Conservation (phyloP, 306 rosid genomes). For the Lathyrus aphaca region DNA sequence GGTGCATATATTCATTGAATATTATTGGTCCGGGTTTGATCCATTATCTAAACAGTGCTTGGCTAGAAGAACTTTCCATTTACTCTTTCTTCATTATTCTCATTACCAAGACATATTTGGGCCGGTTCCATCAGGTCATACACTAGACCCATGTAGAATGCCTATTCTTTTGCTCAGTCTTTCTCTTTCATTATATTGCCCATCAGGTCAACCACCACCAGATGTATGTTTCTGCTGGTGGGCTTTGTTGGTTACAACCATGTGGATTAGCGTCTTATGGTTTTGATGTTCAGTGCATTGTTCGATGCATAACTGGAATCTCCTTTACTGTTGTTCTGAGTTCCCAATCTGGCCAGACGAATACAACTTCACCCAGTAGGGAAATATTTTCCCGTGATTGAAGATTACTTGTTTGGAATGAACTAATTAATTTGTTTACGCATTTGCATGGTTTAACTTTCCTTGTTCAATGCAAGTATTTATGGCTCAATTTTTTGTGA, state of each 20-base stretch:
- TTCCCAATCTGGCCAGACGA: neutral
- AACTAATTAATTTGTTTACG: slow-evolving; percentile 21
- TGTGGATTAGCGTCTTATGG: neutral
- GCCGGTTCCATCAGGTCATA: neutral
- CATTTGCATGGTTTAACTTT: slow-evolving; percentile 6
- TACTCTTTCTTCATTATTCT: neutral
- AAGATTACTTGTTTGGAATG: slow-evolving; percentile 18
- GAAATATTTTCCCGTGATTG: neutral
- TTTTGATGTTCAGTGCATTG: neutral
- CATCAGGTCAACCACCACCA: neutral
- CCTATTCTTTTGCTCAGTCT: neutral
- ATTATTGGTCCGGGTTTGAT: neutral
- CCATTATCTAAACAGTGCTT: neutral
- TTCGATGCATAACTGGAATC: neutral
- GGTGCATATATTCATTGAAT: slow-evolving; percentile 2
- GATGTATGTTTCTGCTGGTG: neutral
- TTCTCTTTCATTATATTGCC: neutral
- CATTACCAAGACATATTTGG: slow-evolving; percentile 1
- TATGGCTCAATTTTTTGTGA: neutral
- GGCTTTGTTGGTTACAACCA: neutral
- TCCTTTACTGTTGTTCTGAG: neutral
- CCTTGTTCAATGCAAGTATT: neutral
- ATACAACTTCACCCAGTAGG: neutral
- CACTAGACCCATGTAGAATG: neutral
- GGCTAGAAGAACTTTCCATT: neutral